Evolutionary conservation across 345 rosid species (phyloP).

Genomic region (Syzygium grande): DNA sequence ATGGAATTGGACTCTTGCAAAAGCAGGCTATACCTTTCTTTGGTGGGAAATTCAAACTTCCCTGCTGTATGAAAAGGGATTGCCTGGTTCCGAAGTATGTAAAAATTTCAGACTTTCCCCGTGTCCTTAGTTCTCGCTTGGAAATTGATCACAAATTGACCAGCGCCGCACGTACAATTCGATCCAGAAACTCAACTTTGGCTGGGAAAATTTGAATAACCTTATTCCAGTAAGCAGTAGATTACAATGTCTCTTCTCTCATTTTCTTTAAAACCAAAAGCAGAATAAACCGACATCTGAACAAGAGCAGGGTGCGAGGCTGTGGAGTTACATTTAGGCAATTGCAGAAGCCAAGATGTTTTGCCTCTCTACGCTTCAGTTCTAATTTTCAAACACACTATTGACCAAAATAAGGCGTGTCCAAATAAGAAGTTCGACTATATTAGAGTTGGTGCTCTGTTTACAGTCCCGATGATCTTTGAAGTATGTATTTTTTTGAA

Average conservation of each 20-base stretch:
- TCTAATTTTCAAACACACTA: not conserved
- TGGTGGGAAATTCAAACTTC: not conserved
- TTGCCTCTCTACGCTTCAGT: not conserved
- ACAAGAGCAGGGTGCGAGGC: not conserved
- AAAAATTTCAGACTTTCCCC: not conserved
- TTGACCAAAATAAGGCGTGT: not conserved
- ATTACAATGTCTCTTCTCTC: not conserved
- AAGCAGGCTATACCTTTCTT: not conserved
- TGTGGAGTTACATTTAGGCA: not conserved
- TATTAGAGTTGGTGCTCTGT: not conserved
- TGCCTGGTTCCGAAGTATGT: not conserved
- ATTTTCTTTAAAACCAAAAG: not conserved
- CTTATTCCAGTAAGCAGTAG: not conserved
- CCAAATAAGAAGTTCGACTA: not conserved
- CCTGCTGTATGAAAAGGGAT: not conserved
- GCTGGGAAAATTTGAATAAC: not conserved
- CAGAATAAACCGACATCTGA: not conserved
- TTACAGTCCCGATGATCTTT: not conserved
- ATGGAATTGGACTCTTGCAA: not conserved
- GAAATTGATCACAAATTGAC: not conserved
- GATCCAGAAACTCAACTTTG: not conserved
- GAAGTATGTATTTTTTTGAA: not conserved
- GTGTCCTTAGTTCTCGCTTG: not conserved
- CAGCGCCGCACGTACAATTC: not conserved
- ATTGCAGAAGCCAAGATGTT: not conserved